Percentiles rank a stretch among this genome's conserved stretches.
Evolutionary conservation across 441 rosid genomes (phyloP).

Genomic region (Raphanus hybrid): DNA sequence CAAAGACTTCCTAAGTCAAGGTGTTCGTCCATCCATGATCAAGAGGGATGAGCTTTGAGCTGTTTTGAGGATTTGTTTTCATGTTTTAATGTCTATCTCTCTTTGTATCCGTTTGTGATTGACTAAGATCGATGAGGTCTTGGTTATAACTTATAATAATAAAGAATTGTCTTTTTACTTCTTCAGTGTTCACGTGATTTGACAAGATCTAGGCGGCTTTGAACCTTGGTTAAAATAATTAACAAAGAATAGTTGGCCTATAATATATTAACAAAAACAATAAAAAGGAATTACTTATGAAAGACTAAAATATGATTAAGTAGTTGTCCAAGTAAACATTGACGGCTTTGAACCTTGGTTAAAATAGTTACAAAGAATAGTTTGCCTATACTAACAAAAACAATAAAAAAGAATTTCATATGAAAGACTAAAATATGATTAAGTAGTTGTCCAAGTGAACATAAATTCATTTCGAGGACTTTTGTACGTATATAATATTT

Average conservation of each 20-base stretch:
- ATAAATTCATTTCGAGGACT: no score
- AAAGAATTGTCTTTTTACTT: not conserved
- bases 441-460: no score
- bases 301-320: not conserved
- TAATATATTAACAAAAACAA: no score
- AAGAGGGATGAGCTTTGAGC: constrained; percentile 31
- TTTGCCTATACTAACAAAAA: no score
- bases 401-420: no score
- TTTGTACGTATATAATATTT: no score
- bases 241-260: not conserved
- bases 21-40: constrained; percentile 18
- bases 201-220: not conserved
- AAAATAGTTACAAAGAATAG: no score
- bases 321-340: no score
- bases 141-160: not conserved
- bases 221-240: not conserved
- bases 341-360: no score
- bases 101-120: not conserved
- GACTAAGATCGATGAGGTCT: constrained; percentile 14
- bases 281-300: not conserved
- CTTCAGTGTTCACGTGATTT: constrained; percentile 2
- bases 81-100: not conserved
- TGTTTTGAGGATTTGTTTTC: not conserved
- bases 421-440: no score
- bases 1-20: constrained; percentile 19